Conservation (phyloP, 1,139 yeast species). For the Starmera stellimalicola region DNA sequence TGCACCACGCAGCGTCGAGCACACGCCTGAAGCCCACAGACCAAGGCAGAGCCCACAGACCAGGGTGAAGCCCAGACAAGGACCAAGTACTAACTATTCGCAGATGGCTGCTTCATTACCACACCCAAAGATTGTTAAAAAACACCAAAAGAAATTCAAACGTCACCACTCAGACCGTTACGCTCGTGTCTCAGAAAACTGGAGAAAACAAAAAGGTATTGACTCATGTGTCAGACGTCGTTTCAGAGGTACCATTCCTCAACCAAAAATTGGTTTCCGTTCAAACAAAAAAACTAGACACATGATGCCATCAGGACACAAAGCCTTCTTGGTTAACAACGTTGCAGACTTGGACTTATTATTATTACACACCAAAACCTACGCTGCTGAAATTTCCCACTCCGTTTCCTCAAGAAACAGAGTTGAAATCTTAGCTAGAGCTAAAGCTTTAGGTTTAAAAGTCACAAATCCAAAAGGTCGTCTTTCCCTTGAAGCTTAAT, state of each 20-base stretch:
- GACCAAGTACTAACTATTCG: neutral
- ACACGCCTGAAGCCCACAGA: too few relatives aligned
- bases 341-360: conserved; percentile 88
- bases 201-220: conserved; percentile 99
- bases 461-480: conserved; percentile 99
- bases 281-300: conserved; percentile 98
- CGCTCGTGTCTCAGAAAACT: conserved; percentile 95
- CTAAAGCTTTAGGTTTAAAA: conserved; percentile 97
- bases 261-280: conserved; percentile 99
- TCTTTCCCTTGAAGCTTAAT: conserved; percentile 94
- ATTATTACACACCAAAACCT: conserved; percentile 94
- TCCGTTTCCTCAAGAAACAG: conserved; percentile 98
- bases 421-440: conserved; percentile 92
- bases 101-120: conserved; percentile 94
- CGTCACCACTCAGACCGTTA: conserved; percentile 99
- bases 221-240: conserved; percentile 99
- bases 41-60: too few relatives aligned
- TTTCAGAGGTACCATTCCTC: conserved; percentile 98
- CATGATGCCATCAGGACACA: conserved; percentile 97
- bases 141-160: conserved; percentile 98
- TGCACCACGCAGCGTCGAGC: too few relatives aligned
- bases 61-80: neutral
- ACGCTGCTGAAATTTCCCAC: conserved; percentile 99
- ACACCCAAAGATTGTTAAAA: conserved; percentile 99
- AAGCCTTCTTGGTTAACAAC: conserved; percentile 91